phyloP scores from a whole-genome alignment of 2,329 filamentous ascomycete species.

The Neofusicoccum cordaticola region DNA sequence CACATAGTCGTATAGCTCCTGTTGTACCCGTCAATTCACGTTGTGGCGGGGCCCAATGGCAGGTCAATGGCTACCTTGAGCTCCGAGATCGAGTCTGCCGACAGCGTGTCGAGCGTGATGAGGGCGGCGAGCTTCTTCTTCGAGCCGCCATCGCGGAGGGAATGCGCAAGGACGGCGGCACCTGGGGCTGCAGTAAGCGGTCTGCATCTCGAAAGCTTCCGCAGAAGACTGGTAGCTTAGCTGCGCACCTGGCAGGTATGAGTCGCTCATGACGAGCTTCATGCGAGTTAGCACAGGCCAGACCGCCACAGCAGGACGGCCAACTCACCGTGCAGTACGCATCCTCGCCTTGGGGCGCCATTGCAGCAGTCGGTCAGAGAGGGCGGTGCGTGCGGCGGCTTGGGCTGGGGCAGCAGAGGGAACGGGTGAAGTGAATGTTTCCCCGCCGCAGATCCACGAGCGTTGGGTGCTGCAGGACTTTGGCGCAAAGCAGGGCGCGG shows the following conservation, averaged over 20 bases:
- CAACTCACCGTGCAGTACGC: constrained; percentile 60
- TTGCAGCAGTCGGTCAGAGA: constrained; percentile 20
- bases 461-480: constrained; percentile 8
- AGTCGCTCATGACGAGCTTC: constrained; percentile 88
- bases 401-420: not conserved
- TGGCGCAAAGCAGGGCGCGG: constrained; percentile 3
- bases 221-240: constrained; percentile 5
- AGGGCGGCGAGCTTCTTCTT: constrained; percentile 81
- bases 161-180: constrained; percentile 90
- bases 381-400: not conserved
- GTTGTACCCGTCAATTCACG: constrained; percentile 15
- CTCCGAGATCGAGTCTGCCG: constrained; percentile 70
- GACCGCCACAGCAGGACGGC: not conserved
- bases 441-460: constrained; percentile 14
- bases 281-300: constrained; percentile 25
- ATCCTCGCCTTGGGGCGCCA: constrained; percentile 49
- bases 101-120: constrained; percentile 77
- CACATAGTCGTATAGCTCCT: constrained; percentile 84
- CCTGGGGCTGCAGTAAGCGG: constrained; percentile 51
- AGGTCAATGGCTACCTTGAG: constrained; percentile 58
- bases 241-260: constrained; percentile 78
- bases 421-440: constrained; percentile 11
- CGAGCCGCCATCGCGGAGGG: constrained; percentile 84
- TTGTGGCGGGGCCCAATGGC: constrained; percentile 11
- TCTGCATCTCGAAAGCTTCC: constrained; percentile 1